A percentile compares a stretch with the other conserved stretches of the same genome.
Evolutionary conservation across 2,329 filamentous ascomycete species (phyloP).

Genomic region (Colletotrichum chrysophilum): DNA sequence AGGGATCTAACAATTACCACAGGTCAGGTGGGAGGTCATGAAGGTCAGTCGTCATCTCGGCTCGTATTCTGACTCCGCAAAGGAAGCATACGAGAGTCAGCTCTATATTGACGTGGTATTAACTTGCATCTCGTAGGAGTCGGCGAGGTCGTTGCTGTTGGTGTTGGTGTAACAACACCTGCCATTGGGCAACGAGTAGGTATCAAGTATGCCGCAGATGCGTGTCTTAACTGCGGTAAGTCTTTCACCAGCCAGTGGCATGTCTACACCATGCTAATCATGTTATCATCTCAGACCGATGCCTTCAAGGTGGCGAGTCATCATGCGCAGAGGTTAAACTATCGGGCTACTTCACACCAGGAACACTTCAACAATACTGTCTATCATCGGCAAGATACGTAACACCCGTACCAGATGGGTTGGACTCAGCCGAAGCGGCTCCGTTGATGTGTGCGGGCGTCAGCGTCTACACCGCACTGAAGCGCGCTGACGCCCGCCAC

Average conservation of each 20-base stretch:
- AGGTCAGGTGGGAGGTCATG: conserved; percentile 26
- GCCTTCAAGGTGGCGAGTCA: conserved; percentile 25
- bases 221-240: conserved; percentile 25
- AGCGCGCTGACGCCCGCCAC: conserved; percentile 25
- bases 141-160: conserved; percentile 23
- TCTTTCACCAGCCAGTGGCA: rapidly evolving
- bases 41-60: background rate
- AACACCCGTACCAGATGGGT: conserved; percentile 41
- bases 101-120: background rate
- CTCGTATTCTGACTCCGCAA: background rate
- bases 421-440: conserved; percentile 43
- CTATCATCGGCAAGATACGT: conserved; percentile 42
- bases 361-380: conserved; percentile 30
- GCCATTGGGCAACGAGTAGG: conserved; percentile 23
- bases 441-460: conserved; percentile 73
- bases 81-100: background rate
- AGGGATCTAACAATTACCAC: background rate
- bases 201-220: conserved; percentile 27
- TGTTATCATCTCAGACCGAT: conserved; percentile 14
- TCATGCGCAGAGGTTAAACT: conserved; percentile 25
- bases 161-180: conserved; percentile 16
- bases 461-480: conserved; percentile 65
- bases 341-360: conserved; percentile 29
- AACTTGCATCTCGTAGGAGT: background rate
- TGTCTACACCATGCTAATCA: background rate